Evolutionary conservation across 31 red algal genomes (phyloP), one percentile per base, ranked within the genome.

Genomic region (Asparagopsis taxiformis): DNA sequence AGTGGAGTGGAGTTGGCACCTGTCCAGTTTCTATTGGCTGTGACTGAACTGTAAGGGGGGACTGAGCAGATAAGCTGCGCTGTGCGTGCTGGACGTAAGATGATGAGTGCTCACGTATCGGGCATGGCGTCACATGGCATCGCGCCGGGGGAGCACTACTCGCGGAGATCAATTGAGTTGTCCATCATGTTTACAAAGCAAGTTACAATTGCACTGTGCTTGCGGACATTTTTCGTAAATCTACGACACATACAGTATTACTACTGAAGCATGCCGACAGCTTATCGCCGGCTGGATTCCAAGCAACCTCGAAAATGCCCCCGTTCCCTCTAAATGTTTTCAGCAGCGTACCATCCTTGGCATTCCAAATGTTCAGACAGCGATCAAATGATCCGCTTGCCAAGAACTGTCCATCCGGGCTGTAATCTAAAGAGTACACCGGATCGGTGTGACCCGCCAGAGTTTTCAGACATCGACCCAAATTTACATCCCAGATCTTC

Each of bases 371-470:
- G 37, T 75, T 70, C 70, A 98, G 54, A 30, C 59, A 85, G 43
- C 88, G 75, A 76, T 98, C 94, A 29, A 88, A 98, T n/a, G 89
- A 89, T 39, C 94, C 89, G 28, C 69, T 82, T 56, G 84, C 94
- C 16, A 98, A 46, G 58, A 76, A 90, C 63, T 98, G 78, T 17
- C 94, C 94, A 66, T 92, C 73, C 0, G 94, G 94, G n/a, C 83
- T 90, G 51, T 90, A 98, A 16, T 68, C 87, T 29, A 98, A 60
- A 5, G 89, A 93, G 65, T 90, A 93, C 17, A 98, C 89, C n/a
- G 94, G 89, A 60, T 88, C 89, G 3, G 76, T 69, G 66, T 98
- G 94, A 2, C 84, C 65, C n/a, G 94, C 61, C 21, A 98, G 77
- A 38, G 89, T 93, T 25, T 73, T 68, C 22, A 85, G 21, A 46